These are phyloP conservation scores for Neohortaea acidophila DNA, from an alignment of 495 filamentous ascomycete species.

Conservation along the genomic window DNA sequence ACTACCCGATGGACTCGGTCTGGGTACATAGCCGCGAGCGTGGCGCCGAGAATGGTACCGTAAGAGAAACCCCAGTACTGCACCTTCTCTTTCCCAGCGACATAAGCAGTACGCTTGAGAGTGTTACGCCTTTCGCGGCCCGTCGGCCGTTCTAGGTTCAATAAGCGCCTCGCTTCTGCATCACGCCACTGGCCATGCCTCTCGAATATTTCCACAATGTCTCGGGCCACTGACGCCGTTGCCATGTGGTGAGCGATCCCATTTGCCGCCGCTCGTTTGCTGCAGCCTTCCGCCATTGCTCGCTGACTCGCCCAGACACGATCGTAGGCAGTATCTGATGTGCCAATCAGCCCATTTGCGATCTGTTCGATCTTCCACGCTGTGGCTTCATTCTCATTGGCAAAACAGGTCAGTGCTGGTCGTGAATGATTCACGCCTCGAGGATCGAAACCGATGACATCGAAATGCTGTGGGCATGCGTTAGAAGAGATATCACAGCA, in stretches of 20 bases:
- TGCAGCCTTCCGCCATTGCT: constrained; percentile 19
- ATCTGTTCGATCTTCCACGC: constrained; percentile 18
- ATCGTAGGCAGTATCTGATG: constrained; percentile 26
- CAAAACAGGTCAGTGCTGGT: constrained; percentile 33
- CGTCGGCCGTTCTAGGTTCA: no score
- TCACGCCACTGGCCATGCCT: constrained; percentile 30
- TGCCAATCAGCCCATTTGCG: constrained; percentile 22
- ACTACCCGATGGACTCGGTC: constrained; percentile 31
- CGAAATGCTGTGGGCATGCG: constrained; percentile 26
- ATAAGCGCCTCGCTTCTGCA: constrained; percentile 13
- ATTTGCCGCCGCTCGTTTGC: constrained; percentile 3
- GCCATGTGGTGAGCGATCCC: constrained; percentile 23
- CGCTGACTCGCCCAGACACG: constrained; percentile 25
- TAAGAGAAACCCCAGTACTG: constrained; percentile 16
- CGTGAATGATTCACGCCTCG: constrained; percentile 25
- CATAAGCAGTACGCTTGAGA: neutral
- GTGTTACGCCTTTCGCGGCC: no score
- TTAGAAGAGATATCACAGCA: no score
- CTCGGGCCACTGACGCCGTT: constrained; percentile 11
- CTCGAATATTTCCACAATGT: constrained; percentile 10
- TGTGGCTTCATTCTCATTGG: constrained; percentile 8
- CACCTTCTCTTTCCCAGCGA: constrained; percentile 14
- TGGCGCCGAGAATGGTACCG: constrained; percentile 19
- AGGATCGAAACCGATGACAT: constrained; percentile 41
- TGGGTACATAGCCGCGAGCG: constrained; percentile 30